Base-by-base conservation (phyloP, 345 rosid species). In the Heritiera littoralis region DNA sequence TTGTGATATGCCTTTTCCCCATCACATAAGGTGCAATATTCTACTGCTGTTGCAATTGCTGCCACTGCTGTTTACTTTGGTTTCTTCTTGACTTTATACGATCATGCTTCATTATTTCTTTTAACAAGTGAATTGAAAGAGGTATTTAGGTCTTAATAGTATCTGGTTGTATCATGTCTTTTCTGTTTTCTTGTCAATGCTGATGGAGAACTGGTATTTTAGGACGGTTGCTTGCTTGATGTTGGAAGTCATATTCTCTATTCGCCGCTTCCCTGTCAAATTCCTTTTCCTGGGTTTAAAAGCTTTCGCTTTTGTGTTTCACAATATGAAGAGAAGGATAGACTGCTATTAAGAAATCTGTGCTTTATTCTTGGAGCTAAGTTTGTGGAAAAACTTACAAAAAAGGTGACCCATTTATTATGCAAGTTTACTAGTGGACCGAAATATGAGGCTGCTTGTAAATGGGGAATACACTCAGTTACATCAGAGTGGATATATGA, bases 401-500 rank as follows among this genome's bases (percentile, higher is more conserved):
- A 77, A 84, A 96, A 83, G 83, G 97, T 89, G 81, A 94, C 98
- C 73, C 98, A 94, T 87, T 88, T 96, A 74, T 63, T 96, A 58
- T 96, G 98, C 85, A 92, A 91, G 82, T 92, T 85, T 83, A 80
- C 88, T 18, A 74, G 72, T 80, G 99, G 99, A 75, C 89, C 82
- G 14, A 94, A 94, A 83, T 92, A 91, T 79, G 92, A 94, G 70
- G 90, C 88, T 76, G 95, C 98, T 74, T 84, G 89, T 85, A 88
- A 83, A 83, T 91, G 95, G 92, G 93, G 95, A 72, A 88, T 87
- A 88, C 74, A 72, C 66, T 81, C 90, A 30, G 85, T 91, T 73
- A 89, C 97, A 68, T 77, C 88, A 60, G 97, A 92, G 55, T 96
- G 99, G 99, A 81, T 94, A 67, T 91, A 84, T 84, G 97, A 94